Evolutionary conservation across 1,284 basidiomycete species (phyloP).

Genomic region (Sutorius eximius): DNA sequence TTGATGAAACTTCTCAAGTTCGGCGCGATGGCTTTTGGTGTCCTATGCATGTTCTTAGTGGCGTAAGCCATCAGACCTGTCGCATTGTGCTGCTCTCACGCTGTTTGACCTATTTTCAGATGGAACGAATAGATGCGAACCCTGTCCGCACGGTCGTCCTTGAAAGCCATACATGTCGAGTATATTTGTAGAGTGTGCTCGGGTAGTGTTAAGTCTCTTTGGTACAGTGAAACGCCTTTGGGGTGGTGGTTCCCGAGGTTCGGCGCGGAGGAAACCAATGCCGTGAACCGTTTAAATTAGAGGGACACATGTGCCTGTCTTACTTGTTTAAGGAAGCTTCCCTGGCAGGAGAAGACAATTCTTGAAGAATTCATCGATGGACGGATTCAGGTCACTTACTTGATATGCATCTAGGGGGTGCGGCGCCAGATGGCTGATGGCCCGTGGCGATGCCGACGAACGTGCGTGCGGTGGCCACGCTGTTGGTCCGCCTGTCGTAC

Average conservation of each 20-base stretch:
- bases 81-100: conserved; percentile 18
- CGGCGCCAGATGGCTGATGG: conserved; percentile 15
- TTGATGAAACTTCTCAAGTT: conserved; percentile 54
- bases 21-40: conserved; percentile 84
- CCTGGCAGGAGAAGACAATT: conserved; percentile 1
- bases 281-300: conserved; percentile 34
- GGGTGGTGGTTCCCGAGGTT: conserved; percentile 5
- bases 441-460: conserved; percentile 37
- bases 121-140: conserved; percentile 74
- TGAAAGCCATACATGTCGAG: neutral
- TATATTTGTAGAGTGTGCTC: conserved; percentile 10
- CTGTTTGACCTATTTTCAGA: conserved; percentile 40
- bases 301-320: conserved; percentile 14
- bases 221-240: neutral
- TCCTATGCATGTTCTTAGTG: conserved; percentile 84
- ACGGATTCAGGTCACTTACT: conserved; percentile 2
- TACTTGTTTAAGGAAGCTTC: conserved; percentile 12
- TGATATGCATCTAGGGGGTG: conserved; percentile 12
- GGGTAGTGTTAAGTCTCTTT: neutral
- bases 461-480: conserved; percentile 41
- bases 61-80: conserved; percentile 62
- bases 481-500: conserved; percentile 23
- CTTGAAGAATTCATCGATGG: conserved; percentile 16
- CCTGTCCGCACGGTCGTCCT: conserved; percentile 1
- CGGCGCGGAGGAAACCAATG: conserved; percentile 14